These are phyloP conservation scores for Saturnispora serradocipensis DNA, from an alignment of 805 yeast genomes.

Conservation along the genomic window DNA sequence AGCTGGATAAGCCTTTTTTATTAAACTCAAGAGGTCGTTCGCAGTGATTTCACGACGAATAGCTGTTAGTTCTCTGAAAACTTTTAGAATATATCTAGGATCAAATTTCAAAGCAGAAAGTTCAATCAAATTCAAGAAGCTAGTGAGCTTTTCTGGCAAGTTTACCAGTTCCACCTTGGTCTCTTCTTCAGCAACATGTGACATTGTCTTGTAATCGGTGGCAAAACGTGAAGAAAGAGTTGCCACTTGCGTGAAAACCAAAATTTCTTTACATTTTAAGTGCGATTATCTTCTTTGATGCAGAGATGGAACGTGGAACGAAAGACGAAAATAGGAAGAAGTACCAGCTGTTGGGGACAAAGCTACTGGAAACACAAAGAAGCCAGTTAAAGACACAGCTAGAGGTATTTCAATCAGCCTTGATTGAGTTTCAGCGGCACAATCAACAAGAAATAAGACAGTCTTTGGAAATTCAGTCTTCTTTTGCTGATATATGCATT, in stretches of 20 bases:
- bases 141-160: conserved; percentile 3
- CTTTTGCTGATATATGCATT: conserved; percentile 68
- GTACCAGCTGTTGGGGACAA: conserved; percentile 43
- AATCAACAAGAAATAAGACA: conserved; percentile 59
- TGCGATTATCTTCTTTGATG: not conserved
- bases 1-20: conserved; percentile 47
- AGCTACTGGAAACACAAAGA: conserved; percentile 43
- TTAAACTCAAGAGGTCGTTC: conserved; percentile 44
- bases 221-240: conserved; percentile 5
- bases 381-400: conserved; percentile 62
- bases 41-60: conserved; percentile 57
- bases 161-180: not conserved
- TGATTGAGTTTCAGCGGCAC: conserved; percentile 64
- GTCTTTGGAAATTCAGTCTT: conserved; percentile 55
- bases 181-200: conserved; percentile 4
- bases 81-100: conserved; percentile 79
- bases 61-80: conserved; percentile 71
- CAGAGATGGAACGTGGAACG: not conserved
- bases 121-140: conserved; percentile 17
- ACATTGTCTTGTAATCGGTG: conserved; percentile 9
- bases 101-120: conserved; percentile 50
- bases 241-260: conserved; percentile 6
- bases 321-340: conserved; percentile 19
- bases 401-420: conserved; percentile 64
- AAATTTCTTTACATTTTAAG: conserved; percentile 14